A percentile compares a stretch with the other conserved stretches of the same genome.
These are phyloP conservation scores for Clitoria ternatea DNA, from an alignment of 306 rosid species.

Conservation along the genomic window DNA sequence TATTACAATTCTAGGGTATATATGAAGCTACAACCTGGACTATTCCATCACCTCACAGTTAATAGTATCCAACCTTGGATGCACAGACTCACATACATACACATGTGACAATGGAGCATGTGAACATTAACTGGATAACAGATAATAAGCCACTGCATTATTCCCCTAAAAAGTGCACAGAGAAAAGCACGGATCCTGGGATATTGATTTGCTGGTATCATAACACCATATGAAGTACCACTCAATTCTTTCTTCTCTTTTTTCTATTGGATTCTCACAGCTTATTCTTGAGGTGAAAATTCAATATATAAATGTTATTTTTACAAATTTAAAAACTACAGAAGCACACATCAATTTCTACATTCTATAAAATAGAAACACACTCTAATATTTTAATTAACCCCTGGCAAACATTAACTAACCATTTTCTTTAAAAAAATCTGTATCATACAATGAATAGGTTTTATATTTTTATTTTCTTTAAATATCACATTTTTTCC, in stretches of 20 bases:
- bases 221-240: background rate
- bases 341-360: too few relatives aligned
- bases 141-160: background rate
- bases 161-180: background rate
- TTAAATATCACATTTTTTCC: too few relatives aligned
- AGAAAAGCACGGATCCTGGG: background rate
- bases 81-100: background rate
- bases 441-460: too few relatives aligned
- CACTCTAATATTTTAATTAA: too few relatives aligned
- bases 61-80: background rate
- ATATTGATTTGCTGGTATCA: background rate
- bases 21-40: constrained; percentile 35
- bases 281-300: too few relatives aligned
- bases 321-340: too few relatives aligned
- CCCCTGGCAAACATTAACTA: too few relatives aligned
- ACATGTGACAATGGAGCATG: background rate
- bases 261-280: too few relatives aligned
- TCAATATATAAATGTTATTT: too few relatives aligned
- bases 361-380: too few relatives aligned
- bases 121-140: background rate
- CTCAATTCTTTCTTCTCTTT: background rate
- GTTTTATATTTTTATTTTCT: too few relatives aligned
- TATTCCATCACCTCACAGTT: background rate
- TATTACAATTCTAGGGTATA: constrained; percentile 10
- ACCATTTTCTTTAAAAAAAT: too few relatives aligned